Evolutionary conservation across 768 basidiomycete genomes (phyloP), one percentile per base, ranked within the genome.

Genomic region (Butyriboletus loyo): DNA sequence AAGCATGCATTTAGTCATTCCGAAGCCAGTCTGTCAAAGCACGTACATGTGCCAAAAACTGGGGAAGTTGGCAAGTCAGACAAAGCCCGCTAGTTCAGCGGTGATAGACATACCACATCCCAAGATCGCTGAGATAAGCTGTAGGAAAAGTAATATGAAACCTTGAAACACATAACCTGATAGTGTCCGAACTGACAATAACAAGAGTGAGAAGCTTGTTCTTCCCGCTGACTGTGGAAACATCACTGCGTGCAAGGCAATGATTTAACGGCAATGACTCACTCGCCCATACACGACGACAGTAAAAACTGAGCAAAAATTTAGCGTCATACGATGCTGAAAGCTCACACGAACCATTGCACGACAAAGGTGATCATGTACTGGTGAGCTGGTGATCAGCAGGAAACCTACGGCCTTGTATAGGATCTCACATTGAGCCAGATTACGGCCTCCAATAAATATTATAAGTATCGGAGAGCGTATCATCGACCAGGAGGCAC

Each of bases 261-360:
- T 1, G 35, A 27, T 22, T 17, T 15, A 14, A 34, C 3, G 5
- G 17, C 4, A 35, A 28, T 4, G 22, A 48, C 58, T 45, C 24
- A 60, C 59, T 56, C 8, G 42, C 52, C 59, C 59, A 60, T 46
- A 53, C 34, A 2, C 58, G 59, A 45, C 11, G 28, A 17, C 54
- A 60, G 30, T 60, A 60, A 36, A 60, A 60, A 24, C 59, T 60
- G 31, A 22, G 3, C 10, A 38, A 25, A 14, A 5, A 1, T 6
- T 21, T 58, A 4, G 53, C 10, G 6, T 21, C n/a, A 24, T 17
- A 27, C 11, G 6, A 28, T 11, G 1, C 13, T 1, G 15, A 15
- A 10, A 14, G 1, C 3, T 21, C 19, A 10, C 21, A 56, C 59
- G 10, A 13, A 60, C 58, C 50, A 48, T 7, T 60, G 31, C 15